A percentile compares a stretch with the other conserved stretches of the same genome.
phyloP scores from a whole-genome alignment of 2,329 filamentous ascomycete species.

The Exophiala xenobiotica region DNA sequence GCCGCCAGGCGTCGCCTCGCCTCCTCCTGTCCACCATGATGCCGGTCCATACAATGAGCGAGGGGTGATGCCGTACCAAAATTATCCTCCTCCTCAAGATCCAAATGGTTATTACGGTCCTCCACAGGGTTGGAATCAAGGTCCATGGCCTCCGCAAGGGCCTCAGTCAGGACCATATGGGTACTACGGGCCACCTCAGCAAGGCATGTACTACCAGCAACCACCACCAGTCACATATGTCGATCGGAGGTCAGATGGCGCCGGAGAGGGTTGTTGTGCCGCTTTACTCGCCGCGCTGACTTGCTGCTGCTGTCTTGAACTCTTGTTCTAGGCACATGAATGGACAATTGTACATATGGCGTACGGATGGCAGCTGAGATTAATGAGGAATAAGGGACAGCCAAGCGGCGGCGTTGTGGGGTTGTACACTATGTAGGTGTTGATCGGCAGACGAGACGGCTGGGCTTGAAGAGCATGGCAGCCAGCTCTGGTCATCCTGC shows the following conservation, averaged over 20 bases:
- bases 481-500: too few species aligned
- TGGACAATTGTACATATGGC: not conserved
- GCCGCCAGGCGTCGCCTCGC: constrained; percentile 16
- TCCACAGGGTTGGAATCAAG: constrained; percentile 22
- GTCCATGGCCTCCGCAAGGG: constrained; percentile 11
- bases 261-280: constrained; percentile 42
- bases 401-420: not conserved
- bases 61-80: constrained; percentile 11
- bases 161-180: constrained; percentile 18
- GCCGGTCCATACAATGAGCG: constrained; percentile 27
- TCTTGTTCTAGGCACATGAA: constrained; percentile 43
- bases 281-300: constrained; percentile 47
- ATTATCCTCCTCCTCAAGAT: constrained; percentile 21
- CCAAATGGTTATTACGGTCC: constrained; percentile 20
- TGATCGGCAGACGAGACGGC: too few species aligned
- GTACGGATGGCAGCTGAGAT: not conserved
- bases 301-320: constrained; percentile 54
- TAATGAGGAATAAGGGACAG: not conserved
- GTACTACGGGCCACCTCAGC: constrained; percentile 25
- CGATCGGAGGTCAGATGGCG: constrained; percentile 34
- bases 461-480: too few species aligned
- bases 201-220: constrained; percentile 34
- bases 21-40: constrained; percentile 27
- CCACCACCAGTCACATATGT: constrained; percentile 39
- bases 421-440: too few species aligned